phyloP scores from a whole-genome alignment of 2,329 filamentous ascomycete genomes.

The Diaporthe destruens region DNA sequence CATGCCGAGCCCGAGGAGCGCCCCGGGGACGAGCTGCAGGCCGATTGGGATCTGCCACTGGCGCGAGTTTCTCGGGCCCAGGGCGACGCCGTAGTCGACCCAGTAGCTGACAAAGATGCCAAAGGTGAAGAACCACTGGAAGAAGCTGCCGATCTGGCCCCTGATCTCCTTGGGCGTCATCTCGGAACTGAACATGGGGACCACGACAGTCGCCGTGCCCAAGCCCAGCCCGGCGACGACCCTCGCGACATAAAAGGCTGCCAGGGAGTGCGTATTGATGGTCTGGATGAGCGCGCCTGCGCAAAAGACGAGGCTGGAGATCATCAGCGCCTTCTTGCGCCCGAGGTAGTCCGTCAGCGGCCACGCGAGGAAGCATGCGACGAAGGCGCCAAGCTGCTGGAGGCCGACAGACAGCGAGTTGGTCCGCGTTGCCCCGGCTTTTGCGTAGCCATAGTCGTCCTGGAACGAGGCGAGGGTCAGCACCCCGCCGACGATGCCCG shows the following conservation, averaged over 20 bases:
- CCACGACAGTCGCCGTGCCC: conserved; percentile 51
- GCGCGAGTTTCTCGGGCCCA: conserved; percentile 47
- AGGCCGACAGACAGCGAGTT: conserved; percentile 50
- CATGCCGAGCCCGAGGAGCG: conserved; percentile 61
- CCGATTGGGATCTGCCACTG: conserved; percentile 71
- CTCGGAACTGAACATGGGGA: conserved; percentile 59
- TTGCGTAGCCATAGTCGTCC: conserved; percentile 48
- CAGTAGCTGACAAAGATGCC: conserved; percentile 52
- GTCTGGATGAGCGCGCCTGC: conserved; percentile 58
- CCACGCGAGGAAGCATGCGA: conserved; percentile 51
- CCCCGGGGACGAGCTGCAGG: conserved; percentile 62
- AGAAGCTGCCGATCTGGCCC: conserved; percentile 57
- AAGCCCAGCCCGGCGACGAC: conserved; percentile 50
- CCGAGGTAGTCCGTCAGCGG: conserved; percentile 49
- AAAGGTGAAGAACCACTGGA: conserved; percentile 60
- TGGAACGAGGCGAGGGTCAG: conserved; percentile 49
- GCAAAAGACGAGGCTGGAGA: conserved; percentile 58
- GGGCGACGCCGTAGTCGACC: conserved; percentile 60
- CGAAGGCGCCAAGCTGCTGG: conserved; percentile 51
- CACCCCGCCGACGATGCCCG: conserved; percentile 53
- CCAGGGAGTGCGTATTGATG: conserved; percentile 55
- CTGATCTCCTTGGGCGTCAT: conserved; percentile 61
- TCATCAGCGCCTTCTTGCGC: conserved; percentile 49
- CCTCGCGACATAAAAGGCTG: conserved; percentile 50
- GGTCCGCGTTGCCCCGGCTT: conserved; percentile 45